Percentiles rank a stretch among this genome's conserved stretches.
Conservation (phyloP, 805 yeast genomes). For the Ogataea trehalophila region DNA sequence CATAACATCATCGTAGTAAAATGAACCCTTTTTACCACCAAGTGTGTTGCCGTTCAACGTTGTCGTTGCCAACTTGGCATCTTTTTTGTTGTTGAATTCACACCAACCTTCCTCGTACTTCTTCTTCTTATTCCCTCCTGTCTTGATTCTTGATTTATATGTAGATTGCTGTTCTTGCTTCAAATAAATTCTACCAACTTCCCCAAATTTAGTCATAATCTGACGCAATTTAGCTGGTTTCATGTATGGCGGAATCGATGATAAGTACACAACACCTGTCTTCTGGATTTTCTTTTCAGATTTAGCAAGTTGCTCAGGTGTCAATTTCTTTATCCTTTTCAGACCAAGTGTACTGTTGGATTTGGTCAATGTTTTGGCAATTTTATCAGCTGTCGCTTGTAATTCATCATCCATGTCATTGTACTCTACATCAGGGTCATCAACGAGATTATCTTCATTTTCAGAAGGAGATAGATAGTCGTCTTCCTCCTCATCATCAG, state of each 20-base stretch:
- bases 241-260: constrained; percentile 95
- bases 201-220: constrained; percentile 76
- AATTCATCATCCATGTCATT: constrained; percentile 7
- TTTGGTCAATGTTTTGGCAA: constrained; percentile 13
- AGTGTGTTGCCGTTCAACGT: constrained; percentile 84
- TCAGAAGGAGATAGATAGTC: constrained; percentile 4
- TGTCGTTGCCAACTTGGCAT: constrained; percentile 83
- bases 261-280: constrained; percentile 91
- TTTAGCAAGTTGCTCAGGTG: constrained; percentile 50
- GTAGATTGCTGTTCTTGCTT: constrained; percentile 76
- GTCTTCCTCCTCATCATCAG: constrained; percentile 5
- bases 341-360: constrained; percentile 26
- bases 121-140: constrained; percentile 89
- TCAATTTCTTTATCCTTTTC: constrained; percentile 49
- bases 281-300: constrained; percentile 53
- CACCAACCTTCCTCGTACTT: constrained; percentile 96
- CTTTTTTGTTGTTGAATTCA: constrained; percentile 75
- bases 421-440: not conserved
- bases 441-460: constrained; percentile 7
- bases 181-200: constrained; percentile 77
- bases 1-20: constrained; percentile 90
- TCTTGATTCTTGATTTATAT: constrained; percentile 64
- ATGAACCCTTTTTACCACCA: constrained; percentile 89
- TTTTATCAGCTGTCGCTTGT: constrained; percentile 6
- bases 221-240: constrained; percentile 88